phyloP scores from a whole-genome alignment of 78 protist species.

The Monocercomonoides exilis region DNA sequence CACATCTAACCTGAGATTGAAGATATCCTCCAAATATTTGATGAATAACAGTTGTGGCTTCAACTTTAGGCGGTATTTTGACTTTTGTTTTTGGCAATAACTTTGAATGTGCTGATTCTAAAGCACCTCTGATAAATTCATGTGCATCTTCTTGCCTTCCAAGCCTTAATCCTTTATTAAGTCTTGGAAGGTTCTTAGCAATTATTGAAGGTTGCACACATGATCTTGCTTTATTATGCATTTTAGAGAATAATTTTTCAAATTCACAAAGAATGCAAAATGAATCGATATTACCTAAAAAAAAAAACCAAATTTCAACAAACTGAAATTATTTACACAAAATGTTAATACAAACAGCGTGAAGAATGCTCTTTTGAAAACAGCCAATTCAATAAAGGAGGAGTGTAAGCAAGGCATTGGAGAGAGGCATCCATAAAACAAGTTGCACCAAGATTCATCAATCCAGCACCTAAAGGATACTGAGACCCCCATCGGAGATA shows the following conservation, averaged over 20 bases:
- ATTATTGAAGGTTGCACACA: neutral
- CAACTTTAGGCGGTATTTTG: neutral
- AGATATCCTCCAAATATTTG: neutral
- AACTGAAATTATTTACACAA: neutral
- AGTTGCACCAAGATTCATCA: neutral
- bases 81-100: neutral
- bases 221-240: neutral
- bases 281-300: neutral
- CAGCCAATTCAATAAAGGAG: neutral
- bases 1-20: neutral
- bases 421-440: neutral
- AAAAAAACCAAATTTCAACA: neutral
- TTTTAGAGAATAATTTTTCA: neutral
- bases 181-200: neutral
- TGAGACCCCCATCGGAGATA: neutral
- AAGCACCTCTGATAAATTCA: neutral
- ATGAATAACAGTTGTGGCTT: neutral
- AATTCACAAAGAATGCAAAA: neutral
- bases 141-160: neutral
- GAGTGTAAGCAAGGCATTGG: neutral
- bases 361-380: neutral
- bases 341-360: neutral
- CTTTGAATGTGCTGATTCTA: neutral
- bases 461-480: neutral
- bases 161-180: neutral